Evolutionary conservation across 768 basidiomycete genomes (phyloP).

Genomic region (Tulasnella calospora): DNA sequence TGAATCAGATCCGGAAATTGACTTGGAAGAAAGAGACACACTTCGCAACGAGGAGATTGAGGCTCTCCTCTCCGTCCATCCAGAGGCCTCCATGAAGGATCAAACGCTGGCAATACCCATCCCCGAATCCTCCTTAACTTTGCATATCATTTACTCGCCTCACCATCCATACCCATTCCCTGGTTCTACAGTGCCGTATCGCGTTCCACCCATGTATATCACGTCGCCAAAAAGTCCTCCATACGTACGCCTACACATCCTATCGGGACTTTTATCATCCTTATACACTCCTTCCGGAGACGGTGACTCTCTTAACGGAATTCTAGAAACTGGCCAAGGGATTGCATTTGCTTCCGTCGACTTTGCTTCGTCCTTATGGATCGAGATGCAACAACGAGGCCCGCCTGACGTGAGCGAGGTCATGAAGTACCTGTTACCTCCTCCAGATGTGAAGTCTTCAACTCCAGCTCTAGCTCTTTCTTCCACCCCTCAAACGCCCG

Average conservation of each 20-base stretch:
- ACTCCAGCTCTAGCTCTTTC: not conserved
- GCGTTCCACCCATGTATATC: constrained; percentile 67
- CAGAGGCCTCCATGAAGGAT: constrained; percentile 22
- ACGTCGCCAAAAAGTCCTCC: constrained; percentile 63
- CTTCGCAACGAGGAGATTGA: constrained; percentile 38
- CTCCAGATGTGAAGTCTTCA: constrained; percentile 31
- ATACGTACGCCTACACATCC: constrained; percentile 80
- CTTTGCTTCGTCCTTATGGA: constrained; percentile 67
- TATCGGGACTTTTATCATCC: constrained; percentile 55
- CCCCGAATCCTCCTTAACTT: constrained; percentile 56
- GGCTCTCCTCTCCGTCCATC: constrained; percentile 31
- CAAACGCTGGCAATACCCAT: constrained; percentile 40
- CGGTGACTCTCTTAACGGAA: constrained; percentile 27
- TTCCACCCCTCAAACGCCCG: not conserved
- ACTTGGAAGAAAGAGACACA: constrained; percentile 32
- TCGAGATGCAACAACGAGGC: constrained; percentile 56
- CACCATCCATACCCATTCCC: constrained; percentile 46
- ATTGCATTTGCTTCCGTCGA: constrained; percentile 68
- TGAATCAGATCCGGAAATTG: constrained; percentile 21
- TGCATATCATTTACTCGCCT: constrained; percentile 60
- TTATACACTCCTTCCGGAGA: constrained; percentile 45
- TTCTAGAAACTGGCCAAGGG: constrained; percentile 63
- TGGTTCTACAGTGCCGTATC: constrained; percentile 32
- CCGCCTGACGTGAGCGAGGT: constrained; percentile 73
- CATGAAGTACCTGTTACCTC: constrained; percentile 53